Percentiles rank a stretch among this genome's conserved stretches.
Conservation (phyloP, 1,139 yeast genomes). For the Scheffersomyces titani region DNA sequence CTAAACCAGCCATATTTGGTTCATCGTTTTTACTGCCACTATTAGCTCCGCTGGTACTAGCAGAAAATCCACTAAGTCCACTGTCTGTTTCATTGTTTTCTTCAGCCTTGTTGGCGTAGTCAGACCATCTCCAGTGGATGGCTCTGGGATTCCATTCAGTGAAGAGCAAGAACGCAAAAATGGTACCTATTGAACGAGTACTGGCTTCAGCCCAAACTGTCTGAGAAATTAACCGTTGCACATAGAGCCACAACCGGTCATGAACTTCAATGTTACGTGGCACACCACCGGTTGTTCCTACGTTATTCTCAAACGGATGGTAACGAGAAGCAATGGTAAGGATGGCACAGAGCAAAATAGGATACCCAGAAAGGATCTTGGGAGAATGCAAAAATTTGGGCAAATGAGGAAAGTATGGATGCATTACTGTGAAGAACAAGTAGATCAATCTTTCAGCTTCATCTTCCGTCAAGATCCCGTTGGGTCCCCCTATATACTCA, state of each 20-base stretch:
- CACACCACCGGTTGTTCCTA: slow-evolving; percentile 28
- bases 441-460: slow-evolving; percentile 69
- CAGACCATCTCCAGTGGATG: slow-evolving; percentile 85
- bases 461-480: slow-evolving; percentile 59
- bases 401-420: slow-evolving; percentile 86
- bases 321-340: slow-evolving; percentile 79
- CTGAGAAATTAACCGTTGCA: slow-evolving; percentile 78
- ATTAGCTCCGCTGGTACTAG: slow-evolving; percentile 1
- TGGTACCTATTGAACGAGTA: slow-evolving; percentile 83
- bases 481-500: slow-evolving; percentile 62
- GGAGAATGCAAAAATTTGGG: slow-evolving; percentile 74
- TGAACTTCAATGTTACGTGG: slow-evolving; percentile 65
- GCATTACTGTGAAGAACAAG: slow-evolving; percentile 74
- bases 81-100: slow-evolving; percentile 23
- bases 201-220: slow-evolving; percentile 96
- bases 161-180: slow-evolving; percentile 79
- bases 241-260: slow-evolving; percentile 78
- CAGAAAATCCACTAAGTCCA: slow-evolving; percentile 5
- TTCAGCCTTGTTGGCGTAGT: slow-evolving; percentile 71
- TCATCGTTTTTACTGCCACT: slow-evolving; percentile 24
- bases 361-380: slow-evolving; percentile 70
- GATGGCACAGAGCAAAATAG: slow-evolving; percentile 77
- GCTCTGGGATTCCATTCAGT: slow-evolving; percentile 97
- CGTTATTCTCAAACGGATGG: slow-evolving; percentile 52
- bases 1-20: slow-evolving; percentile 68